Evolutionary conservation across 768 basidiomycete species (phyloP), one percentile per base, ranked within the genome.

Genomic region (Boletus eberwhitei): DNA sequence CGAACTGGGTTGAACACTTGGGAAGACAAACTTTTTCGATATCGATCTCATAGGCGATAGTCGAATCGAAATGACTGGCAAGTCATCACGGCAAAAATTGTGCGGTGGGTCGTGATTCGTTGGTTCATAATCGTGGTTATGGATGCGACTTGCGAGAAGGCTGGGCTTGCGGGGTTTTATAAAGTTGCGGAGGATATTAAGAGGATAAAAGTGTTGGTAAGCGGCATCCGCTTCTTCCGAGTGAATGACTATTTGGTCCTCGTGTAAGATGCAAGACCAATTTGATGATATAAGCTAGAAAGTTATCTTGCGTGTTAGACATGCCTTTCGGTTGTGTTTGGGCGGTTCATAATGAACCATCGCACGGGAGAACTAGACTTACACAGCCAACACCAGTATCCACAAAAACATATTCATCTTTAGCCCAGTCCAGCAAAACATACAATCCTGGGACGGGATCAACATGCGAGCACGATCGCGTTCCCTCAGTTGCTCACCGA

Each of bases 371-470:
- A 49, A 55, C 6, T 19, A 48, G 19, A 81, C 86, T 72, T 63
- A 88, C 87, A 63, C 86, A 87, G 72, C 83, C 78, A 14, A 89
- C 84, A 13, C 83, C 83, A 2, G 87, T 88, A 67, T 89, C 86
- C 44, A 89, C 77, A 58, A 86, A 88, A 3, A 87, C 81, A 54
- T 87, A 88, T 62, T 84, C 82, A 24, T 75, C 71, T 62, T 80
- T 77, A 21, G 78, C 75, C 86, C 87, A 88, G 60, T 88, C 86
- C 29, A 79, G 74, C 21, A 88, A 73, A 17, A 81, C 81, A 62
- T 84, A 88, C 8, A 89, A 67, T 12, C 82, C 86, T 51, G 80
- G 79, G 17, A 78, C 79, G 55, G 4, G 4, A 42, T 64, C 38
- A 58, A 21, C n/a, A 19, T 29, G 29, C 41, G 38, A 50, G 16